Evolutionary conservation across 2,329 filamentous ascomycete species (phyloP), one percentile per base, ranked within the genome.

Genomic region (Botrytis medusae): DNA sequence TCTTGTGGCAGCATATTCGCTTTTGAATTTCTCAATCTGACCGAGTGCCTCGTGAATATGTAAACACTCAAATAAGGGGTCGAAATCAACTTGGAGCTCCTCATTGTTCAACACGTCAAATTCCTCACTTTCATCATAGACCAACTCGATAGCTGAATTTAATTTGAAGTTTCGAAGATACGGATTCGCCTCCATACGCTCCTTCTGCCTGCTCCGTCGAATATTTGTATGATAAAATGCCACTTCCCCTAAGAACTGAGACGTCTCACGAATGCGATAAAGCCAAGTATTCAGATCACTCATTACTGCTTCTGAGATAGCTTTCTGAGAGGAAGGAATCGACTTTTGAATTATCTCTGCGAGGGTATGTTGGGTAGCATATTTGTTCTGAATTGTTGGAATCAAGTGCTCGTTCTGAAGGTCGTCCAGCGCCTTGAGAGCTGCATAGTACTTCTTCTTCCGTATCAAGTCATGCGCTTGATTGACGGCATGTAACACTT

Each of bases 291-390:
- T 98, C 72, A 99, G 84, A 82, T 99, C 96, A 2, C 90, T 92
- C 94, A 98, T 98, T 77, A 99, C 96, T 22, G 95, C 94, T 83
- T 98, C 95, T 6, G 95, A 95, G 73, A 99, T 98, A 69, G 93
- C 90, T 79, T 93, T 94, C 79, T 97, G 94, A 1, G 94, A 98
- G 5, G 93, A 91, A 1, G 96, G 96, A 46, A 98, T 95, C 0
- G 95, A 98, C 78, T 94, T 94, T 82, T 98, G 95, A 76, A 99
- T 98, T 85, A 97, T 90, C 80, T 97, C 94, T 46, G 96, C 96
- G 76, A 99, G 91, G 80, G 95, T 95, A 83, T 98, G 97, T 77
- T 98, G 94, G 1, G 93, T 97, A 14, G 97, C 93, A 77, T 97
- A 96, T 80, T 95, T 95, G 76, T 91, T 91, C 80, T 91, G 89